A percentile compares a stretch with the other conserved stretches of the same genome.
These are phyloP conservation scores for Cadophora sp. DNA, from an alignment of 2,329 filamentous ascomycete species.

Conservation along the genomic window DNA sequence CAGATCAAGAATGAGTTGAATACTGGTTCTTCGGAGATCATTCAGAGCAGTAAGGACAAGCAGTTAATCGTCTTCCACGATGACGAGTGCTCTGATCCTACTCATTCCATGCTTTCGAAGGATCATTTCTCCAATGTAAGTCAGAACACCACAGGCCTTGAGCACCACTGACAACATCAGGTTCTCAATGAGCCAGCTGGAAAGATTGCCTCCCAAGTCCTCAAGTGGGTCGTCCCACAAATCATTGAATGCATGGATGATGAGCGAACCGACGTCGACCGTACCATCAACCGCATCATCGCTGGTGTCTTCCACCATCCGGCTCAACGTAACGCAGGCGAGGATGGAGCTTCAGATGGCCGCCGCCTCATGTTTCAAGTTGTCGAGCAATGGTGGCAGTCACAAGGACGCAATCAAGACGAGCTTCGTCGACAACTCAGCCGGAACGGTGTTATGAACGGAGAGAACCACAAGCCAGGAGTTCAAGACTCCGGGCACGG, in stretches of 20 bases:
- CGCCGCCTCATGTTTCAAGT: conserved; percentile 79
- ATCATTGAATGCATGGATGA: conserved; percentile 89
- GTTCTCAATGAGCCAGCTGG: conserved; percentile 89
- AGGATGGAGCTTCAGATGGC: conserved; percentile 75
- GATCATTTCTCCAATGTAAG: conserved; percentile 74
- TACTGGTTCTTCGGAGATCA: conserved; percentile 86
- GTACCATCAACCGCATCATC: conserved; percentile 78
- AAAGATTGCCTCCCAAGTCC: conserved; percentile 76
- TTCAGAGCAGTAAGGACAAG: conserved; percentile 81
- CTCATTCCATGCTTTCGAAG: conserved; percentile 95
- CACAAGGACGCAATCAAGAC: conserved; percentile 67
- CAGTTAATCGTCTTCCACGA: conserved; percentile 88
- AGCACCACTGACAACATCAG: conserved; percentile 43
- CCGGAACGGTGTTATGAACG: conserved; percentile 76
- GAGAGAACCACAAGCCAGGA: conserved; percentile 86
- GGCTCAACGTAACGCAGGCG: conserved; percentile 72
- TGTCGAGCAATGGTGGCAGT: conserved; percentile 83
- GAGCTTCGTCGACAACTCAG: conserved; percentile 78
- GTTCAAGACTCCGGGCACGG: conserved; percentile 87
- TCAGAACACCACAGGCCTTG: not conserved
- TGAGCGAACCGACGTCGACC: conserved; percentile 70
- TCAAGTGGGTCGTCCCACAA: conserved; percentile 88
- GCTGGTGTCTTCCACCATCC: conserved; percentile 88
- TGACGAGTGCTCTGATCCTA: conserved; percentile 78
- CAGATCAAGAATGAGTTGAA: conserved; percentile 88